A percentile compares a stretch with the other conserved stretches of the same genome.
Conservation (phyloP, 768 basidiomycete species). For the Pholiota molesta region DNA sequence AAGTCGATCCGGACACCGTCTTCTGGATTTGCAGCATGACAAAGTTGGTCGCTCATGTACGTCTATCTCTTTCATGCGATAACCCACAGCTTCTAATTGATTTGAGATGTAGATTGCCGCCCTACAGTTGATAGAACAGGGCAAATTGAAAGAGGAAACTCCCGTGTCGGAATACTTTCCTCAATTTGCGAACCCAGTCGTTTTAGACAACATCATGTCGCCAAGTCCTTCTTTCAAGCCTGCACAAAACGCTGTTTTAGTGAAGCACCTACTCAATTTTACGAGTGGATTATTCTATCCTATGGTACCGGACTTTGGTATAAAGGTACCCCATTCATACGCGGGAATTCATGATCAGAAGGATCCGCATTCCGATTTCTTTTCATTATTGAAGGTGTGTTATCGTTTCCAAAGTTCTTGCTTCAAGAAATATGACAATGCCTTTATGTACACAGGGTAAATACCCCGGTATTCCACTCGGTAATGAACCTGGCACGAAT, state of each 20-base stretch:
- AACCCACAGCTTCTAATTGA: too few species aligned
- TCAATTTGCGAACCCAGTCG: conserved; percentile 27
- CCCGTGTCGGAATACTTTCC: conserved; percentile 30
- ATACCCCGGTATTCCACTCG: conserved; percentile 26
- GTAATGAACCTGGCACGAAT: conserved; percentile 33
- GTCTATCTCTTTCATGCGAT: conserved; percentile 5
- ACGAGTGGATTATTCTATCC: conserved; percentile 33
- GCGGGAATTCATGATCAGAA: conserved; percentile 17
- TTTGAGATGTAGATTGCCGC: conserved; percentile 27
- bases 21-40: conserved; percentile 44
- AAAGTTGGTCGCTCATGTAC: conserved; percentile 35
- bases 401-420: too few species aligned
- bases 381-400: conserved; percentile 20
- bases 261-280: conserved; percentile 34
- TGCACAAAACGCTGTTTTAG: conserved; percentile 22
- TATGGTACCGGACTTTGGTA: conserved; percentile 6
- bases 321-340: conserved; percentile 18
- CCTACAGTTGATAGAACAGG: conserved; percentile 34
- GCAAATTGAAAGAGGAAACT: conserved; percentile 26
- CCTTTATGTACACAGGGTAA: conserved; percentile 19
- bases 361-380: conserved; percentile 23
- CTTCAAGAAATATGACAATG: background rate
- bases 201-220: conserved; percentile 20
- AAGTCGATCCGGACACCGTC: conserved; percentile 28
- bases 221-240: conserved; percentile 18